These are phyloP conservation scores for Tetrahymena elliotti DNA, from an alignment of 73 alveolate genomes.

Conservation along the genomic window DNA sequence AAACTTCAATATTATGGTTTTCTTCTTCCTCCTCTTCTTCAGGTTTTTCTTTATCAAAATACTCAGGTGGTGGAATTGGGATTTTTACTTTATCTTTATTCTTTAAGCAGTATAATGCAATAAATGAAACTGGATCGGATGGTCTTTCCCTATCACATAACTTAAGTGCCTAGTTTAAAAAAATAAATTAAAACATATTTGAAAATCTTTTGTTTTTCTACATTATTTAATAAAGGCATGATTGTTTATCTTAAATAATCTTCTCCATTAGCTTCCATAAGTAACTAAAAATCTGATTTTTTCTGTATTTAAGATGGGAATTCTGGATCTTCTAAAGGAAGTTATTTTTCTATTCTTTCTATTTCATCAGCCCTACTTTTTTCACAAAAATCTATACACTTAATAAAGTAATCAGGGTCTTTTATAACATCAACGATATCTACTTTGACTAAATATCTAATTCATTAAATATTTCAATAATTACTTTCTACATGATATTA, in stretches of 20 bases:
- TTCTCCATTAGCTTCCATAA: conserved; percentile 50
- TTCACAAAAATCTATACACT: conserved; percentile 82
- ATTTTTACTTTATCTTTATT: conserved; percentile 63
- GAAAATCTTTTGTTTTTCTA: not conserved
- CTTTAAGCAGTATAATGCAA: conserved; percentile 73
- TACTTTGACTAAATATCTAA: conserved; percentile 69
- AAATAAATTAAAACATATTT: not conserved
- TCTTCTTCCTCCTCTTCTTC: not conserved
- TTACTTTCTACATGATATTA: too few relatives aligned
- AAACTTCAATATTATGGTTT: not conserved
- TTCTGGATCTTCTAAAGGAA: conserved; percentile 56
- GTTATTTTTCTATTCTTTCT: conserved; percentile 59
- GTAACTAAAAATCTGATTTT: conserved; percentile 68
- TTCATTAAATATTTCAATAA: not conserved
- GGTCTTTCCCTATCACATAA: conserved; percentile 81
- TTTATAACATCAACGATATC: conserved; percentile 87
- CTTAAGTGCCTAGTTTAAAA: conserved; percentile 15
- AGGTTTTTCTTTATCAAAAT: not conserved
- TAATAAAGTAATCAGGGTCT: conserved; percentile 89
- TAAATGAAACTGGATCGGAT: conserved; percentile 64
- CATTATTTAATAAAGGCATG: conserved; percentile 72
- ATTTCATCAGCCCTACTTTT: conserved; percentile 76
- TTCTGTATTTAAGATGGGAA: conserved; percentile 18
- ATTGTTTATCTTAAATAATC: conserved; percentile 72
- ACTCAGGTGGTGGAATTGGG: conserved; percentile 46